Evolutionary conservation across 257 asterid species (phyloP).

Genomic region (Solanum rostratum): DNA sequence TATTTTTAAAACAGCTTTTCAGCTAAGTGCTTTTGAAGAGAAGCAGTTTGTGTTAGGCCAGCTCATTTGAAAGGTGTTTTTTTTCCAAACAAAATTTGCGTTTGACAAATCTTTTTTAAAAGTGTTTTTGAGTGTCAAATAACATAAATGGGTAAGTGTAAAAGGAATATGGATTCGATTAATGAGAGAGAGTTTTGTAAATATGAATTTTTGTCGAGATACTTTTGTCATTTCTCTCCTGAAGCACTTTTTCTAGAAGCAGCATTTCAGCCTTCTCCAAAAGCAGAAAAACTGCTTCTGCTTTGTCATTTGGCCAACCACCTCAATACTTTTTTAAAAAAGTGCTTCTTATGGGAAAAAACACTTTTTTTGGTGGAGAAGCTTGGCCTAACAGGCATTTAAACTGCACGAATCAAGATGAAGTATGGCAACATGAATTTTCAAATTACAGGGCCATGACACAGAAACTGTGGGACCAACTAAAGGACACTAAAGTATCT

Average conservation of each 20-base stretch:
- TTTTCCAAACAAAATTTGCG: not conserved
- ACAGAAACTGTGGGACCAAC: not conserved
- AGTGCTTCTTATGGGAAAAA: not conserved
- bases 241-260: not conserved
- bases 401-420: not conserved
- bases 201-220: not conserved
- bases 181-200: not conserved
- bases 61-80: not conserved
- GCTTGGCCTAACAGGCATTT: too few relatives aligned
- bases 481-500: not conserved
- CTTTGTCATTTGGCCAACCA: not conserved
- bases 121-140: not conserved
- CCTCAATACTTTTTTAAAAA: not conserved
- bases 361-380: not conserved
- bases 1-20: not conserved
- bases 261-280: not conserved
- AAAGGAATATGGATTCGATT: not conserved
- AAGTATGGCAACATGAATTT: not conserved
- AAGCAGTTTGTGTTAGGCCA: not conserved
- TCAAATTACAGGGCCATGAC: not conserved
- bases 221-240: not conserved
- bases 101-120: not conserved
- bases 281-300: not conserved
- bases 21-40: not conserved
- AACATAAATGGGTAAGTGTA: not conserved